Evolutionary conservation across 352 stramenopile species (phyloP).

Genomic region (Pythium biforme): DNA sequence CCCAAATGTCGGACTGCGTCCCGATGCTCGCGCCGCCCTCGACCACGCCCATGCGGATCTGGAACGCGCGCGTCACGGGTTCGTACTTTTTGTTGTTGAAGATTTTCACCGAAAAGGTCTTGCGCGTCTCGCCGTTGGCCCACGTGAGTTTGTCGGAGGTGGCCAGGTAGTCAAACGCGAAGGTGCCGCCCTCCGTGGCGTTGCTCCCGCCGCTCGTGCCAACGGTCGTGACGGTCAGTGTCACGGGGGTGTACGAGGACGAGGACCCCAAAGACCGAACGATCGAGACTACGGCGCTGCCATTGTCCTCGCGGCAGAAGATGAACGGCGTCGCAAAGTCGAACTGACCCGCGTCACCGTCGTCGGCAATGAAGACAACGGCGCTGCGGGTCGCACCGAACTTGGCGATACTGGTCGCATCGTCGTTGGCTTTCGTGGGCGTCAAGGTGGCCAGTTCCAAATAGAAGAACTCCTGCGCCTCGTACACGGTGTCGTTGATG

Average conservation of each 20-base stretch:
- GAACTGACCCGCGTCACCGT: conserved; percentile 62
- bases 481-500: conserved; percentile 61
- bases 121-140: conserved; percentile 48
- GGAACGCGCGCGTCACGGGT: conserved; percentile 39
- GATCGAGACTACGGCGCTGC: conserved; percentile 54
- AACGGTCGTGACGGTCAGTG: conserved; percentile 49
- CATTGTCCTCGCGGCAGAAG: conserved; percentile 68
- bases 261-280: conserved; percentile 47
- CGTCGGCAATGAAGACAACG: conserved; percentile 55
- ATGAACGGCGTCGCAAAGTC: conserved; percentile 51
- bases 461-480: conserved; percentile 67
- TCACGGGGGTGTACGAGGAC: conserved; percentile 58
- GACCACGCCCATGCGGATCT: conserved; percentile 48
- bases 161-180: conserved; percentile 64
- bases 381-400: conserved; percentile 33
- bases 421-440: conserved; percentile 34
- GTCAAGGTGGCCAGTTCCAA: conserved; percentile 41
- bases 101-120: conserved; percentile 59
- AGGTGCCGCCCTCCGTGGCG: conserved; percentile 54
- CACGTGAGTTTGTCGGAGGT: conserved; percentile 51
- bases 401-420: conserved; percentile 34
- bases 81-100: conserved; percentile 78
- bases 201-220: conserved; percentile 43
- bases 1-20: conserved; percentile 41
- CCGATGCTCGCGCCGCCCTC: conserved; percentile 57